These are phyloP conservation scores for Colletotrichum filicis DNA, from an alignment of 2,329 filamentous ascomycete genomes.

Conservation along the genomic window DNA sequence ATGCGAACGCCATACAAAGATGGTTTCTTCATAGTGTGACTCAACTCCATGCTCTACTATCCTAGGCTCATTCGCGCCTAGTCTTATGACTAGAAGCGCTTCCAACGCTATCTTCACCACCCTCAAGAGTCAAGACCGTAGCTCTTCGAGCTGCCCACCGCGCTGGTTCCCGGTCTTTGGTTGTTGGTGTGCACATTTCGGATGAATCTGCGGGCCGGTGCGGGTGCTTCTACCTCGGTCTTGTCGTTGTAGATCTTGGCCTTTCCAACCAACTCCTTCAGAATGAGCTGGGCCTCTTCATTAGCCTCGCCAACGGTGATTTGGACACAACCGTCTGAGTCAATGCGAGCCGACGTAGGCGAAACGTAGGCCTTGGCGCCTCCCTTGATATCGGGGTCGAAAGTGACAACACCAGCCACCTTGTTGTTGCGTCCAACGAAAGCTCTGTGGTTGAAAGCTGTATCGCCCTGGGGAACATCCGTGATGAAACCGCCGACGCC, in stretches of 20 bases:
- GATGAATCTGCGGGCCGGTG: background rate
- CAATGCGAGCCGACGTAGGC: slow-evolving; percentile 54
- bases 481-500: slow-evolving; percentile 67
- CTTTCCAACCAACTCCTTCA: slow-evolving; percentile 56
- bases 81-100: background rate
- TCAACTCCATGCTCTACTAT: background rate
- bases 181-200: background rate
- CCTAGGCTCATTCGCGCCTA: background rate
- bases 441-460: slow-evolving; percentile 50
- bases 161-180: background rate
- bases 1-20: slow-evolving; percentile 7
- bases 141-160: slow-evolving; percentile 48
- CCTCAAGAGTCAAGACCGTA: slow-evolving; percentile 48
- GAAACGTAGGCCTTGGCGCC: slow-evolving; percentile 66
- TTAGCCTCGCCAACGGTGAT: slow-evolving; percentile 54
- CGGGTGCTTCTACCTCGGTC: slow-evolving; percentile 13
- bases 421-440: slow-evolving; percentile 22
- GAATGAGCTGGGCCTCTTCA: slow-evolving; percentile 53
- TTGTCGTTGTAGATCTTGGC: slow-evolving; percentile 45
- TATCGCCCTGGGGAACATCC: slow-evolving; percentile 53
- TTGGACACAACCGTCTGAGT: slow-evolving; percentile 61
- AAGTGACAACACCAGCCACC: slow-evolving; percentile 48
- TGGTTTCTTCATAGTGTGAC: background rate
- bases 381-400: slow-evolving; percentile 60
- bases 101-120: slow-evolving; percentile 4